Evolutionary conservation across 768 basidiomycete species (phyloP).

Genomic region (Cystofilobasidium bisporidii): DNA sequence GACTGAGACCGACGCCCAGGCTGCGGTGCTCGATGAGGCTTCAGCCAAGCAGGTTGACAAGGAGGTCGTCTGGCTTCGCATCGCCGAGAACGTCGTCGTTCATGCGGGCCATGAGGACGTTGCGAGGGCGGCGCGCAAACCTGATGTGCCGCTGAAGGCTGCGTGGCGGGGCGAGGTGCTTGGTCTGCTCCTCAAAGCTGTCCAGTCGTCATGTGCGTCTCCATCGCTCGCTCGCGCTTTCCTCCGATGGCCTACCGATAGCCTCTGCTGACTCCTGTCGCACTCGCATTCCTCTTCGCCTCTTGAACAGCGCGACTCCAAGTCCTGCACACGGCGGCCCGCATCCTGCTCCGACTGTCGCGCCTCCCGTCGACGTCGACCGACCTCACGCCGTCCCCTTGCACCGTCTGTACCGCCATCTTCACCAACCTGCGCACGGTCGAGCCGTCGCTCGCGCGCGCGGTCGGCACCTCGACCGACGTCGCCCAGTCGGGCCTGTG

Average conservation of each 20-base stretch:
- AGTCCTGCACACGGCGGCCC: constrained; percentile 24
- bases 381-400: not conserved
- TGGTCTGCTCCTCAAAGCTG: constrained; percentile 1
- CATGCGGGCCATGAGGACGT: constrained; percentile 18
- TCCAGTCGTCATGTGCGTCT: constrained; percentile 13
- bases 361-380: constrained; percentile 10
- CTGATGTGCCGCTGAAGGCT: constrained; percentile 4
- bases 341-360: constrained; percentile 30
- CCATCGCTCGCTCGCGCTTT: constrained; percentile 33
- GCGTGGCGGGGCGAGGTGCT: constrained; percentile 15
- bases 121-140: constrained; percentile 9
- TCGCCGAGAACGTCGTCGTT: constrained; percentile 40
- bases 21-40: constrained; percentile 8
- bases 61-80: constrained; percentile 32
- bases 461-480: not conserved
- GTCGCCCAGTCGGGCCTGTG: not conserved
- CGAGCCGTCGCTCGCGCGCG: not conserved
- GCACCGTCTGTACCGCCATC: not conserved
- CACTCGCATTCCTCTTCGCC: too few relatives aligned
- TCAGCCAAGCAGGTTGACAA: not conserved
- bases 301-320: constrained; percentile 6
- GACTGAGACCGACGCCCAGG: constrained; percentile 26
- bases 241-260: not conserved
- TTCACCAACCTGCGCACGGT: not conserved
- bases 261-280: not conserved